Conservation (phyloP, 2,329 filamentous ascomycete genomes). For the Ceratocystis diversiconidia region DNA sequence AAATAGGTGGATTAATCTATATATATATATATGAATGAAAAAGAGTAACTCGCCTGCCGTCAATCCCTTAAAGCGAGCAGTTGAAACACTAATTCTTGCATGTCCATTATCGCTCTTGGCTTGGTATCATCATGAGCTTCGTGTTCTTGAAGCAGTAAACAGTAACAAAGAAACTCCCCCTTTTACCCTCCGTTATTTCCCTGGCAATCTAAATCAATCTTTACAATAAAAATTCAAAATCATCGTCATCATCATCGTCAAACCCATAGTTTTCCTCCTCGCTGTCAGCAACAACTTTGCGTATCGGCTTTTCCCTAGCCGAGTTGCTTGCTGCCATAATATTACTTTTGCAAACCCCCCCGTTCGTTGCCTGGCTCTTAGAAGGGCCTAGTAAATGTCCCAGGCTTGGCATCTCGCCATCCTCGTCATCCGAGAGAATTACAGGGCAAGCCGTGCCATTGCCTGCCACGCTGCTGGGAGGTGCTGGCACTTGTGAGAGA, state of each 20-base stretch:
- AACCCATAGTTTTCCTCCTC: slow-evolving; percentile 15
- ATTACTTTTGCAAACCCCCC: neutral
- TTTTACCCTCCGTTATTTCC: neutral
- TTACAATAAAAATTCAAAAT: slow-evolving; percentile 11
- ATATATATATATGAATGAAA: neutral
- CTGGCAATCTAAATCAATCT: neutral
- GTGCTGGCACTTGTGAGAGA: neutral
- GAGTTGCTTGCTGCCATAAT: neutral
- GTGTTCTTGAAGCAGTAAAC: neutral
- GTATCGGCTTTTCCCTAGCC: neutral
- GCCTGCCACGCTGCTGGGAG: neutral
- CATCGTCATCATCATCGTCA: slow-evolving; percentile 13
- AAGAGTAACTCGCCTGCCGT: neutral
- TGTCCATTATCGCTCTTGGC: neutral
- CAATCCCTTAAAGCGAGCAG: too few relatives aligned
- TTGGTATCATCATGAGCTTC: neutral
- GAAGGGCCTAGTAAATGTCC: neutral
- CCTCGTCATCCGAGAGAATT: neutral
- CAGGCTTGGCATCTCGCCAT: slow-evolving; percentile 4
- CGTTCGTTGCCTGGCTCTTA: neutral
- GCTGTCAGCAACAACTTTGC: slow-evolving; percentile 3
- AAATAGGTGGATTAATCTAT: neutral
- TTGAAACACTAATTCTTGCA: neutral
- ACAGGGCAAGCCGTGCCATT: neutral
- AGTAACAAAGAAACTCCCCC: neutral